Evolutionary conservation across 73 alveolate genomes (phyloP), one percentile per base, ranked within the genome.

Genomic region (Tetrahymena borealis): DNA sequence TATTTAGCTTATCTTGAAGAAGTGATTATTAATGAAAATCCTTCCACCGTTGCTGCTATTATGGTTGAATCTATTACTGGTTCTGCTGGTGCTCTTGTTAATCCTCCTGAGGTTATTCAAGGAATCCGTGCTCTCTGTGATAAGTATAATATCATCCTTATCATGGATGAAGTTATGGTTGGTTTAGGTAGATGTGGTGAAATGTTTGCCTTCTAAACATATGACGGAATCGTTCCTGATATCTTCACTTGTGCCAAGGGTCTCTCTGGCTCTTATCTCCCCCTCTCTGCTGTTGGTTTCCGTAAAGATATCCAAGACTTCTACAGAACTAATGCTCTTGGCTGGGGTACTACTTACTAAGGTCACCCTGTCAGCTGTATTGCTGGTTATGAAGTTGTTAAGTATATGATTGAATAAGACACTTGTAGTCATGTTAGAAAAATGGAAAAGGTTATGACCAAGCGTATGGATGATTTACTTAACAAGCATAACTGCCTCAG

Each of bases 291-390:
- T 42, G 96, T 94, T 35, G 97, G 97, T 24, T 93, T 95, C 35
- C 93, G 96, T 24, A 95, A 95, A 36, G 94, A 79, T 4, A 40
- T 95, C 41, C 91, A 95, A 91, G 97, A 95, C 35, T 95, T 91
- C 96, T 95, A 78, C 97, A 39, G 95, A 11, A 93, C 96, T 39
- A 91, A 95, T 35, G 91, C 96, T 15, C 91, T 93, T n/a, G 97
- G 97, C 78, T 95, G 97, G 97, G 97, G 97, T 13, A 94, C 97
- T 78, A 95, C 97, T 31, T 95, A 91, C 91, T 91, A 95, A 91
- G 97, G 94, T 13, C 97, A 95, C 42, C 97, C 97, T 11, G 97
- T 95, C 11, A 91, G 94, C 9, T 78, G 95, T 78, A 95, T 95
- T 24, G 91, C 95, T 36, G 97, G 94, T 78, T 95, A 95, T 77